Evolutionary conservation across 331 rosid genomes (phyloP).

Genomic region (Rosa hybrid): DNA sequence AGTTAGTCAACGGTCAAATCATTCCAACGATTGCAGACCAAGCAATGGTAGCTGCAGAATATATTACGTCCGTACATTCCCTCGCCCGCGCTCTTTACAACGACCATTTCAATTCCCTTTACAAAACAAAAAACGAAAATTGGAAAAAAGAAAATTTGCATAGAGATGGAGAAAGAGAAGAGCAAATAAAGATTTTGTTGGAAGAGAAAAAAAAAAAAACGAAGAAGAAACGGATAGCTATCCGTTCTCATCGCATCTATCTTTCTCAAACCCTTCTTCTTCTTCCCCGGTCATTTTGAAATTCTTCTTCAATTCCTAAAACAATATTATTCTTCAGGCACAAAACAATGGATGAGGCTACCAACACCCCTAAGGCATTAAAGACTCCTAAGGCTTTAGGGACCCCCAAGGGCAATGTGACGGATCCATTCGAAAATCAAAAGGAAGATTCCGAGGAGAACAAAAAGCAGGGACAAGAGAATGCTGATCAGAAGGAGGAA

Average conservation of each 20-base stretch:
- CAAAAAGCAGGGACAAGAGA: background rate
- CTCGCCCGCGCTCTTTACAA: constrained; percentile 16
- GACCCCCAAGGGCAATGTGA: background rate
- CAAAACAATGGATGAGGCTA: background rate
- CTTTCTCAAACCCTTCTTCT: constrained; percentile 27
- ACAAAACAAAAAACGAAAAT: background rate
- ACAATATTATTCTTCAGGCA: background rate
- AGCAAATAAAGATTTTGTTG: background rate
- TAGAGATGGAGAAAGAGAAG: background rate
- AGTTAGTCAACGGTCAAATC: constrained; percentile 5
- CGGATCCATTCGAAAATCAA: background rate
- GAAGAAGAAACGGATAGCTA: constrained; percentile 24
- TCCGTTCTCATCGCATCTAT: constrained; percentile 28
- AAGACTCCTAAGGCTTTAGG: background rate
- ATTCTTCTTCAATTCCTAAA: background rate
- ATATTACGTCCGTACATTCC: constrained; percentile 14
- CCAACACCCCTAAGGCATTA: background rate
- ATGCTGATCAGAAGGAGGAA: background rate
- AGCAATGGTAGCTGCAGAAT: background rate
- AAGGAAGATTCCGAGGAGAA: background rate
- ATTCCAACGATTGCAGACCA: background rate
- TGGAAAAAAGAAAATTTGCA: background rate
- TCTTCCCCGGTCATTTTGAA: constrained; percentile 2
- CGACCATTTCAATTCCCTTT: constrained; percentile 41
- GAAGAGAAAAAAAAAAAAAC: background rate